Evolutionary conservation across 345 rosid genomes (phyloP).

Genomic region (Eucalyptus brandiana): DNA sequence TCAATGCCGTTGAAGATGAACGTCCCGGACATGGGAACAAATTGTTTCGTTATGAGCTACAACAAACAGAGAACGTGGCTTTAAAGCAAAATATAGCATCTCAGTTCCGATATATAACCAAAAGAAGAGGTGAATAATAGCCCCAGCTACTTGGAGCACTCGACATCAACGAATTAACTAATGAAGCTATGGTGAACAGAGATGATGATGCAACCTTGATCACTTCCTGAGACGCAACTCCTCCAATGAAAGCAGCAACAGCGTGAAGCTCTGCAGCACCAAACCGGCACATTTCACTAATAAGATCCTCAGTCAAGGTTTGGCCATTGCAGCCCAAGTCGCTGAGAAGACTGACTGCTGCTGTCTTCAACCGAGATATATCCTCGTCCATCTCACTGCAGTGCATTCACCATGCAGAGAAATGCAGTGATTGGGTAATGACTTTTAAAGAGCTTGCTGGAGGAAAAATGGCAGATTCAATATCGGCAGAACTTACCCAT

Average conservation of each 20-base stretch:
- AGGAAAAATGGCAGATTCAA: neutral
- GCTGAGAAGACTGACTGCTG: conserved; percentile 51
- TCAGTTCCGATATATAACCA: neutral
- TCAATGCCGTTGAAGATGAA: conserved; percentile 91
- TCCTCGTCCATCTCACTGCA: conserved; percentile 81
- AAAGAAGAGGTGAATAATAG: neutral
- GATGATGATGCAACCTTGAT: conserved; percentile 48
- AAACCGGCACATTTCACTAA: conserved; percentile 87
- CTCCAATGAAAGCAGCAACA: conserved; percentile 88
- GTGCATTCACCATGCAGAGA: neutral
- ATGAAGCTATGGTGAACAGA: neutral
- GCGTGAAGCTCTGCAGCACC: conserved; percentile 97
- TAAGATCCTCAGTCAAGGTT: conserved; percentile 80
- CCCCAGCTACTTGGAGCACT: neutral
- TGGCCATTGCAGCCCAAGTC: conserved; percentile 85
- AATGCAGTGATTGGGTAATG: neutral
- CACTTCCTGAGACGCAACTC: conserved; percentile 87
- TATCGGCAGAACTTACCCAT: conserved; percentile 46
- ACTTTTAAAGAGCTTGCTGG: neutral
- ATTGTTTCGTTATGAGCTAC: conserved; percentile 90
- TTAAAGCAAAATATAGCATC: neutral
- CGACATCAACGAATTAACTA: neutral
- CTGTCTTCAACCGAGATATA: conserved; percentile 67
- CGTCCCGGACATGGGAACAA: conserved; percentile 82
- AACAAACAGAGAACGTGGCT: neutral